phyloP scores from a whole-genome alignment of 1,284 basidiomycete species.

The Spongiforma sp. region DNA sequence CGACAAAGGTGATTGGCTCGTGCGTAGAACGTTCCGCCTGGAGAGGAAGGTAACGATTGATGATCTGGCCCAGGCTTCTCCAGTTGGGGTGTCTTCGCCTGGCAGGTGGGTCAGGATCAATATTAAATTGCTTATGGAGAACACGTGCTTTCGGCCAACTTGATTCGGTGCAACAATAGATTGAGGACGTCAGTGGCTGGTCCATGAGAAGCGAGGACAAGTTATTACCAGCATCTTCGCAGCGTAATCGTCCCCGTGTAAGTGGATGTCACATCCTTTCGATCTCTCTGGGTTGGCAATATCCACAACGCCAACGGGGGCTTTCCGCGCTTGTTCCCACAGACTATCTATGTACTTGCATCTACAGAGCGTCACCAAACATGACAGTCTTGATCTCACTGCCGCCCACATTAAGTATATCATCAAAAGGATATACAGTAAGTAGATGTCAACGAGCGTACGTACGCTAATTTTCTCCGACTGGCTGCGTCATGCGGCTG shows the following conservation, averaged over 20 bases:
- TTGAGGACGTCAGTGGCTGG: too few species aligned
- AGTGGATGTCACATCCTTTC: conserved; percentile 50
- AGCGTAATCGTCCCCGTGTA: conserved; percentile 42
- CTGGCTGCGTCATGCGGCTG: conserved; percentile 34
- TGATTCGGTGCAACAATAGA: conserved; percentile 36
- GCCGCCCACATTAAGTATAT: conserved; percentile 8
- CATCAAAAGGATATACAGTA: too few species aligned
- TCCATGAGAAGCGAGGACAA: not conserved
- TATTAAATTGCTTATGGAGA: too few species aligned
- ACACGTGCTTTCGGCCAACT: conserved; percentile 36
- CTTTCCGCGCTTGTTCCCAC: conserved; percentile 47
- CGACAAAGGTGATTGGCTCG: conserved; percentile 50
- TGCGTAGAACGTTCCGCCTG: conserved; percentile 37
- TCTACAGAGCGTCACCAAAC: conserved; percentile 30
- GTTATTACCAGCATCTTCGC: conserved; percentile 39
- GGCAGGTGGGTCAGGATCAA: conserved; percentile 4
- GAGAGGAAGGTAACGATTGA: conserved; percentile 47
- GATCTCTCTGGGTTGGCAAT: conserved; percentile 44
- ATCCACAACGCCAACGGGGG: conserved; percentile 48
- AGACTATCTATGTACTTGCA: conserved; percentile 43
- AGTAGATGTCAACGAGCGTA: conserved; percentile 8
- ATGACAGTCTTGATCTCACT: conserved; percentile 45
- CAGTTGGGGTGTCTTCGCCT: conserved; percentile 51
- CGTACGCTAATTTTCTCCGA: conserved; percentile 33
- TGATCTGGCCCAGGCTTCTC: conserved; percentile 44